phyloP scores from a whole-genome alignment of 768 basidiomycete genomes.

The Rossbeevera mucosa region DNA sequence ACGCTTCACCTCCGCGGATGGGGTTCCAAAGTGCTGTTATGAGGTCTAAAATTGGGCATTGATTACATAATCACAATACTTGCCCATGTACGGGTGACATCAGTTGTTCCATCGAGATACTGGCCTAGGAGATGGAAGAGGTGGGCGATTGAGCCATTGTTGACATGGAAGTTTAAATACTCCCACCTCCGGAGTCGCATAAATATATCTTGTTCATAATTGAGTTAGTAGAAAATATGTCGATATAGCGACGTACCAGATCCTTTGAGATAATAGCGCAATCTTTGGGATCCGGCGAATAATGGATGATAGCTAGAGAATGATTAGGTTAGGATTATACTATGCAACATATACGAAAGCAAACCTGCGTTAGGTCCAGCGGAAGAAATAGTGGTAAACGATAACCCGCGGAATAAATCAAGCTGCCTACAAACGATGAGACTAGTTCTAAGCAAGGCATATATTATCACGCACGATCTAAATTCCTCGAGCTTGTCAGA shows the following conservation, averaged over 20 bases:
- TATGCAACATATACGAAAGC: slow-evolving; percentile 12
- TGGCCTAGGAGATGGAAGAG: slow-evolving; percentile 45
- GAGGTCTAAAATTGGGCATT: not conserved
- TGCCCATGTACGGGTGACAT: slow-evolving; percentile 87
- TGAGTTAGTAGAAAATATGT: slow-evolving; percentile 31
- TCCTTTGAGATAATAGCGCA: slow-evolving; percentile 74
- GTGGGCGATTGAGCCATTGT: not conserved
- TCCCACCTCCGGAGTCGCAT: slow-evolving; percentile 81
- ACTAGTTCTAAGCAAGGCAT: not conserved
- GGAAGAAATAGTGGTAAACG: slow-evolving; percentile 90
- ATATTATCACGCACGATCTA: slow-evolving; percentile 57
- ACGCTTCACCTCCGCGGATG: slow-evolving; percentile 75
- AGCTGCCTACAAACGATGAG: slow-evolving; percentile 50
- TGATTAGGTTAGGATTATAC: not conserved
- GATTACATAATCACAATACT: slow-evolving; percentile 15
- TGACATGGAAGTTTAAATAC: not conserved
- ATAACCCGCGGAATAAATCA: slow-evolving; percentile 77
- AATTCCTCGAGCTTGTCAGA: slow-evolving; percentile 76
- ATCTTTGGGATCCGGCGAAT: slow-evolving; percentile 69
- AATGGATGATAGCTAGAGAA: slow-evolving; percentile 83
- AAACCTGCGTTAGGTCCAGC: slow-evolving; percentile 88
- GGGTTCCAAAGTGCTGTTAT: slow-evolving; percentile 79
- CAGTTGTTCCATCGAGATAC: slow-evolving; percentile 91
- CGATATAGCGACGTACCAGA: slow-evolving; percentile 40
- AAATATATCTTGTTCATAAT: slow-evolving; percentile 53